Conservation (phyloP, 345 rosid species). For the Eucalyptus virginea region DNA sequence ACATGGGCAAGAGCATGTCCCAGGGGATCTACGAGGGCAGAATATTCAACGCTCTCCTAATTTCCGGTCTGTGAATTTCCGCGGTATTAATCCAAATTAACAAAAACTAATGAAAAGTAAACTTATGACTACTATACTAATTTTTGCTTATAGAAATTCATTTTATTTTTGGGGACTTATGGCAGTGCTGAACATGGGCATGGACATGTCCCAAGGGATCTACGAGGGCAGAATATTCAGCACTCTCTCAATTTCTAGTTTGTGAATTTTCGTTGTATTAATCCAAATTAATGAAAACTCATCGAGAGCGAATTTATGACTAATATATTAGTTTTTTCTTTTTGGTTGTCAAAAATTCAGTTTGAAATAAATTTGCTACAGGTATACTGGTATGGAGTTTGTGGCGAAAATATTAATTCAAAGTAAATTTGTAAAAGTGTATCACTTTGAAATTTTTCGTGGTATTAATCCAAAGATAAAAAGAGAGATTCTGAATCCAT, state of each 20-base stretch:
- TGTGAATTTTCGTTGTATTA: no score
- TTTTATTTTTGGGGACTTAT: neutral
- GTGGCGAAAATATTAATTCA: no score
- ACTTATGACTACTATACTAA: neutral
- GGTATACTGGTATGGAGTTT: fast-evolving
- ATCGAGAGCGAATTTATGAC: no score
- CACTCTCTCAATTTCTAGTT: neutral
- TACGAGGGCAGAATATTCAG: neutral
- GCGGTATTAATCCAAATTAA: no score
- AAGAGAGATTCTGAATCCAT: neutral
- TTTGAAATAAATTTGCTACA: neutral
- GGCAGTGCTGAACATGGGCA: neutral
- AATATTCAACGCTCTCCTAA: neutral
- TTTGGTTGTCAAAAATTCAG: neutral
- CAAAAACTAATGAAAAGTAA: neutral
- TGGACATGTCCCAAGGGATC: neutral
- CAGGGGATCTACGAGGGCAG: neutral
- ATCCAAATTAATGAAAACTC: no score
- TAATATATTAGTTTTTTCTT: neutral
- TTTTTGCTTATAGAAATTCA: neutral
- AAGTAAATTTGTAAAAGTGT: no score
- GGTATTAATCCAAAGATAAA: neutral
- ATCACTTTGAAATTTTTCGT: fast-evolving
- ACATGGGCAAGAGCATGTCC: neutral
- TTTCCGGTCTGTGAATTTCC: neutral